Evolutionary conservation across 164 flowering plant species (phyloP).

Genomic region (Annona squamosa): DNA sequence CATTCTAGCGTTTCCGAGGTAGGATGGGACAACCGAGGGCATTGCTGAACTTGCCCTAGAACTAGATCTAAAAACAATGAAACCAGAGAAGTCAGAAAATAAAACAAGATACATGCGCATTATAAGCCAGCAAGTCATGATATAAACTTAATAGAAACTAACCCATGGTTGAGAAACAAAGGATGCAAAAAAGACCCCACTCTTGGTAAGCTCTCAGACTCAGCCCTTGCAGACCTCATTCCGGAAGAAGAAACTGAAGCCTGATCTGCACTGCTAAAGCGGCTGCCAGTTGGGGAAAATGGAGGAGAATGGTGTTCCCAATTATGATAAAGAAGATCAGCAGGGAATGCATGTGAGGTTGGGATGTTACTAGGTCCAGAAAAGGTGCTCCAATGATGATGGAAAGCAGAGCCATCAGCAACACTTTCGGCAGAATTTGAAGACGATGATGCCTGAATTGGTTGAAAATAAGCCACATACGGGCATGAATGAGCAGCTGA

Average conservation of each 20-base stretch:
- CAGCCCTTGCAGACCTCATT: constrained; percentile 40
- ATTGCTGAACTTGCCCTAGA: constrained; percentile 48
- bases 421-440: constrained; percentile 52
- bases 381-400: constrained; percentile 56
- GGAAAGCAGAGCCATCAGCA: constrained; percentile 54
- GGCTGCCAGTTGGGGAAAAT: constrained; percentile 36
- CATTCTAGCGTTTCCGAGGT: constrained; percentile 62
- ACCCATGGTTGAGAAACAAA: constrained; percentile 59
- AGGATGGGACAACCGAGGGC: constrained; percentile 54
- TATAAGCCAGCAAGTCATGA: neutral
- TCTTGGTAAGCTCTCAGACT: constrained; percentile 45
- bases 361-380: constrained; percentile 47
- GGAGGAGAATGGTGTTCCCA: constrained; percentile 63
- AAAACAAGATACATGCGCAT: neutral
- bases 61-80: constrained; percentile 16
- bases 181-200: constrained; percentile 55
- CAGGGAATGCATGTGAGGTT: constrained; percentile 24
- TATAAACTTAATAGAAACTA: constrained; percentile 8
- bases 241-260: constrained; percentile 31
- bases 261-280: constrained; percentile 19
- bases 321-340: constrained; percentile 53
- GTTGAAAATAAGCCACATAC: constrained; percentile 62
- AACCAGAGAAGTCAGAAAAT: neutral
- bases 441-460: constrained; percentile 67
- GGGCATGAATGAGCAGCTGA: constrained; percentile 78